Evolutionary conservation across 2,329 filamentous ascomycete genomes (phyloP), one percentile per base, ranked within the genome.

Genomic region (Cytospora piceae): DNA sequence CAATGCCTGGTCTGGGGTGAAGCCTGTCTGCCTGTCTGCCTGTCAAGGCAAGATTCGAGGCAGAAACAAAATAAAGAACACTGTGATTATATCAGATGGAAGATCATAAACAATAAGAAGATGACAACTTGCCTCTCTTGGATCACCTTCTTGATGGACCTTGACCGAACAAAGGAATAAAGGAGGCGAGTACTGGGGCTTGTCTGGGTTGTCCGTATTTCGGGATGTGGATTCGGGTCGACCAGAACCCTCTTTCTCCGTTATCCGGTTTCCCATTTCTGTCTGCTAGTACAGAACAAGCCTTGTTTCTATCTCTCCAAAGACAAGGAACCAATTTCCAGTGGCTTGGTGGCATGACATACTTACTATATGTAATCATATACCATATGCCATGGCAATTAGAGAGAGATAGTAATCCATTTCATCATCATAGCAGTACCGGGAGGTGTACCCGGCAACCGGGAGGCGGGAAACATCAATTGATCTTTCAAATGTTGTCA

Each of bases 21-120:
- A 29, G 5, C 3, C 27, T n/a, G n/a, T n/a, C n/a, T n/a, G n/a
- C n/a, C n/a, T n/a, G n/a, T n/a, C n/a, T n/a, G n/a, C 27, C 32
- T n/a, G 22, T 60, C 46, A 49, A 61, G 22, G 22, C 22, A 9
- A 60, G 22, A 61, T 20, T 46, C 32, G 59, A 61, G 24, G 59
- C 52, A 49, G 60, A 62, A 56, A 62, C 46, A 62, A 53, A 4
- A 22, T 14, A 29, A 29, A 61, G 34, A 27, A 29, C 5, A n/a
- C 37, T 5, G 15, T 37, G 15, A 11, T 39, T 2, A 39, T 6
- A 42, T 20, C 39, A n/a, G 17, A 42, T 3, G 11, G 39, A 15
- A 20, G 39, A 42, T 20, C 4, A n/a, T 29, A 5, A n/a, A n/a
- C n/a, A n/a, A 8, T 4, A 39, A 2, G 17, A 39, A 8, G 15